phyloP scores from a whole-genome alignment of 768 basidiomycete genomes.

The Amanita fuliginea region DNA sequence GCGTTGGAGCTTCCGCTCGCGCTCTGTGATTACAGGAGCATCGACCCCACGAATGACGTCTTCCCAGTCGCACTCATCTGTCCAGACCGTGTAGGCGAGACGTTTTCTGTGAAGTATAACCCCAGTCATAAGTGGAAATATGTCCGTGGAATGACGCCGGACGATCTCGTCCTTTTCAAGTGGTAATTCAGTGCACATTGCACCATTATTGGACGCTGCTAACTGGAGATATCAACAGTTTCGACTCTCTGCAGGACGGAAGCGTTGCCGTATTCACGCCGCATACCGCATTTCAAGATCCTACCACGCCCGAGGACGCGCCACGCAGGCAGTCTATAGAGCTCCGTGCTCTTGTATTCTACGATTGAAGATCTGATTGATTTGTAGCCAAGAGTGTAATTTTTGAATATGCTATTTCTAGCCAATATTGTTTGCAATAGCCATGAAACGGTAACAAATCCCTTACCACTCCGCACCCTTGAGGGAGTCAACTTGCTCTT shows the following conservation, averaged over 20 bases:
- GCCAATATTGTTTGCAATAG: too few species aligned
- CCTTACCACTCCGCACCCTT: too few species aligned
- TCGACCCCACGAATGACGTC: conserved; percentile 29
- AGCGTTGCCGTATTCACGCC: conserved; percentile 35
- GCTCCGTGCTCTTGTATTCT: conserved; percentile 6
- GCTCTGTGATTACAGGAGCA: conserved; percentile 38
- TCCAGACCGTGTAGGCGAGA: conserved; percentile 43
- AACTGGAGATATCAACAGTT: conserved; percentile 14
- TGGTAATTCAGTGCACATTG: conserved; percentile 22
- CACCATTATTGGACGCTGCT: neutral
- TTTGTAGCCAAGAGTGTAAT: too few species aligned
- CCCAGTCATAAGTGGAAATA: conserved; percentile 40
- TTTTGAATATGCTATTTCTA: too few species aligned
- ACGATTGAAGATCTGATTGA: too few species aligned
- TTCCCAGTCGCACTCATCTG: conserved; percentile 33
- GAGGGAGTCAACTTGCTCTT: too few species aligned
- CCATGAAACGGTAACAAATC: too few species aligned
- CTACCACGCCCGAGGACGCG: conserved; percentile 28
- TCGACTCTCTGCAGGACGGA: conserved; percentile 25
- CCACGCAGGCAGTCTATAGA: conserved; percentile 18
- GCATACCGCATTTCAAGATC: conserved; percentile 39
- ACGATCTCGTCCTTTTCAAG: conserved; percentile 44
- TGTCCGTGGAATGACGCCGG: conserved; percentile 29
- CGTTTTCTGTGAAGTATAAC: conserved; percentile 32
- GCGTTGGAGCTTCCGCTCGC: conserved; percentile 41